Base-by-base conservation (phyloP, 805 yeast genomes). In the Saccharomycodes ludwigii region DNA sequence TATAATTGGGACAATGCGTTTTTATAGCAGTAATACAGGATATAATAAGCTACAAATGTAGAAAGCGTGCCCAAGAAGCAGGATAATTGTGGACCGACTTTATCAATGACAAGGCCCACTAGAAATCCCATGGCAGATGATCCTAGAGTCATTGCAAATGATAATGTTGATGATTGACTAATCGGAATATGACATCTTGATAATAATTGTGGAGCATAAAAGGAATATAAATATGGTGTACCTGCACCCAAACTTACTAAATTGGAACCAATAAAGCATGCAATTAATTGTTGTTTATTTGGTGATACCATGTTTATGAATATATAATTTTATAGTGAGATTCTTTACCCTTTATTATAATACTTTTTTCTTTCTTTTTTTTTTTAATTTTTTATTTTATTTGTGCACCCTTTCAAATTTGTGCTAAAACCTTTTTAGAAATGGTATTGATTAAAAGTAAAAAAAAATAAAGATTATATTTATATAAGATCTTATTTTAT, bases 141-240 rank as follows among this genome's bases (percentile, higher is more conserved):
- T 4, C 93, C 93, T 6, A 76, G 47, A 25, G 68, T 72, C 16
- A 76, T 58, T 0, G 77, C 67, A 22, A 79, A 55, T 0, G 88
- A 72, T 4, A 80, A 59, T 10, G 69, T 64, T 3, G 85, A 80
- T 6, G 84, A 70, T 39, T 71, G 71, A 0, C 71, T 58, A 0
- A 78, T 66, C 0, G 76, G 65, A 18, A 79, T 59, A 1, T 71
- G 65, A 16, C 78, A 70, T 41, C 64, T 56, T 17, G 61, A 56
- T 18, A 76, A 65, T 39, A 80, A 56, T 47, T 79, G 85, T 2
- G 88, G 86, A 1, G 84, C 74, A 47, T 72, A 80, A n/a, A 73
- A 70, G 1, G 86, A 81, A 48, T 73, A 80, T 10, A 77, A 56
- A 43, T 80, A 80, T 0, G 83, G 80, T 3, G 85, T 78, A 2